A percentile compares a stretch with the other conserved stretches of the same genome.
Evolutionary conservation across 306 rosid genomes (phyloP).

Genomic region (Gynostemma pentaphyllum): DNA sequence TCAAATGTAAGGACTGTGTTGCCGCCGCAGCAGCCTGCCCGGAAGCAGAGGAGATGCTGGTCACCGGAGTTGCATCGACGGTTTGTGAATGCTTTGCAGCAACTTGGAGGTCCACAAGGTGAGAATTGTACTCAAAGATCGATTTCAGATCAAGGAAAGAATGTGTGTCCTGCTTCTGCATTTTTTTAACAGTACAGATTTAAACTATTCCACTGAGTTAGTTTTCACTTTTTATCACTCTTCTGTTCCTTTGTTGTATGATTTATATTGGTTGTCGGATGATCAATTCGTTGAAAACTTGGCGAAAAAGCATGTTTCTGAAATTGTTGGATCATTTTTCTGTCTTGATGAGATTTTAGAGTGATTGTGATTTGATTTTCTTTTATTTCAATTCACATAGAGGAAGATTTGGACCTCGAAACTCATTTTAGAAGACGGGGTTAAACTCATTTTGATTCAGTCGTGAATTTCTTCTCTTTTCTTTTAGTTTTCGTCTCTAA

Average conservation of each 20-base stretch:
- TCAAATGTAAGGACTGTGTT: constrained; percentile 23
- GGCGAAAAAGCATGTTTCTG: not conserved
- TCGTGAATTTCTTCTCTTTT: too few relatives aligned
- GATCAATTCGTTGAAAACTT: not conserved
- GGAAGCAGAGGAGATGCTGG: constrained; percentile 98
- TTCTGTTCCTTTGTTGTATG: not conserved
- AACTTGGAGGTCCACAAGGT: constrained; percentile 99
- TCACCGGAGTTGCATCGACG: constrained; percentile 84
- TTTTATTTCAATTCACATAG: too few relatives aligned
- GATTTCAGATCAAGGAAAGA: not conserved
- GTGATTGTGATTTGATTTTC: not conserved
- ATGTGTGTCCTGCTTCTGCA: not conserved
- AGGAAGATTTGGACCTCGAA: too few relatives aligned
- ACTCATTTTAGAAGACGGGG: too few relatives aligned
- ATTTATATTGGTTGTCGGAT: not conserved
- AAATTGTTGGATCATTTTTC: not conserved
- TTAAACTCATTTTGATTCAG: too few relatives aligned
- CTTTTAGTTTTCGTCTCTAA: not conserved
- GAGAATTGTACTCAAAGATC: constrained; percentile 12
- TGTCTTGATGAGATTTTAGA: not conserved
- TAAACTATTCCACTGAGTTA: constrained; percentile 17
- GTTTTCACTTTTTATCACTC: constrained; percentile 12
- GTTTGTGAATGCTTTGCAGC: constrained; percentile 79
- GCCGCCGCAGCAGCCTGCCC: constrained; percentile 30
- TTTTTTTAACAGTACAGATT: not conserved